A percentile compares a stretch with the other conserved stretches of the same genome.
Evolutionary conservation across 805 yeast species (phyloP).

Genomic region (Yarrowia sp.): DNA sequence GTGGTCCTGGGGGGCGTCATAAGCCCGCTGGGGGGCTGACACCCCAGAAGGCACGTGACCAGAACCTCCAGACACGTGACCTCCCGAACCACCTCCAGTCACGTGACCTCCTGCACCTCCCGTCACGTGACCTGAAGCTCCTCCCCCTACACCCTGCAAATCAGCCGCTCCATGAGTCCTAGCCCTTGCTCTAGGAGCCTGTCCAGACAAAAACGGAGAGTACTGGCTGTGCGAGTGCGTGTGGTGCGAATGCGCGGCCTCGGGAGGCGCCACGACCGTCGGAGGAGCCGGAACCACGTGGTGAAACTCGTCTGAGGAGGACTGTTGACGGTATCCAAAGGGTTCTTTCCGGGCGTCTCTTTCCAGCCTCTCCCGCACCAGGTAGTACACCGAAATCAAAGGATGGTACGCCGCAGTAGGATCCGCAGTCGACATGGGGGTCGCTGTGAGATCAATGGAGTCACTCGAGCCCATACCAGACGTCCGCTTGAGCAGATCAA

Average conservation of each 20-base stretch:
- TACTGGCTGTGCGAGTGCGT: slow-evolving; percentile 12
- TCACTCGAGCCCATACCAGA: slow-evolving; percentile 25
- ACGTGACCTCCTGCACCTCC: too few relatives aligned
- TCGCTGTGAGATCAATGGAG: neutral
- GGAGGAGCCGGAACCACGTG: slow-evolving; percentile 2
- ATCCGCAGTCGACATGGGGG: slow-evolving; percentile 41
- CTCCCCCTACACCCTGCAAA: too few relatives aligned
- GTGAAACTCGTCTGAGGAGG: neutral
- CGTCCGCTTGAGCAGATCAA: slow-evolving; percentile 27
- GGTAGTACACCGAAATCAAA: slow-evolving; percentile 75
- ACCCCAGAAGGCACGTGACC: too few relatives aligned
- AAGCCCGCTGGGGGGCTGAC: slow-evolving; percentile 7
- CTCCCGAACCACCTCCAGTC: too few relatives aligned
- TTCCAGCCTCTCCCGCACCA: slow-evolving; percentile 79
- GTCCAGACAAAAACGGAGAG: slow-evolving; percentile 13
- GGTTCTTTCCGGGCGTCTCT: slow-evolving; percentile 46
- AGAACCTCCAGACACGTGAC: too few relatives aligned
- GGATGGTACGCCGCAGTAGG: slow-evolving; percentile 91
- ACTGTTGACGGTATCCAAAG: neutral
- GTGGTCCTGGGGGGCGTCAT: slow-evolving; percentile 12
- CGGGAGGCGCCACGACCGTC: slow-evolving; percentile 16
- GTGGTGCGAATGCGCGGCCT: slow-evolving; percentile 17
- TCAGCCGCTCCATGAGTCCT: slow-evolving; percentile 7
- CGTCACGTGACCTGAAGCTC: too few relatives aligned
- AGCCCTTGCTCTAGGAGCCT: slow-evolving; percentile 15